Evolutionary conservation across 169 alveolate genomes (phyloP).

Genomic region (Plasmodium sp.): DNA sequence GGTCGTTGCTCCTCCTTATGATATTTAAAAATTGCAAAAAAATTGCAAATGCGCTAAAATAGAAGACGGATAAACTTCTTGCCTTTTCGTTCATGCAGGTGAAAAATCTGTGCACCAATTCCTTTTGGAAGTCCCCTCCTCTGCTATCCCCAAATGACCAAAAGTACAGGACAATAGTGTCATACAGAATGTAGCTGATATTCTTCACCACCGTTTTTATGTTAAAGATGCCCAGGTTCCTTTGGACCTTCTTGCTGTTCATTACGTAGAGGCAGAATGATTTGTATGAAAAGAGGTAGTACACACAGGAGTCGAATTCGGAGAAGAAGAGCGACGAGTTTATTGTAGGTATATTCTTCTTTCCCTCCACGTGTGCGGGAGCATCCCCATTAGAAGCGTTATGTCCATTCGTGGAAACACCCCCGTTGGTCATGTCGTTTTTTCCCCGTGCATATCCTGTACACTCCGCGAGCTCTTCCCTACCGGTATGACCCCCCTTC

Average conservation of each 20-base stretch:
- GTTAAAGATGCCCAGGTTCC: slow-evolving; percentile 3
- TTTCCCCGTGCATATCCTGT: not conserved
- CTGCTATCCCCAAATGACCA: slow-evolving; percentile 17
- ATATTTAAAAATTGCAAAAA: slow-evolving; percentile 48
- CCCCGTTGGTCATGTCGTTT: not conserved
- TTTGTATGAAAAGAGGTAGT: slow-evolving; percentile 37
- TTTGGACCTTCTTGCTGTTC: slow-evolving; percentile 25
- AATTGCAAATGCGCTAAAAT: slow-evolving; percentile 37
- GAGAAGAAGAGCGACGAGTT: slow-evolving; percentile 36
- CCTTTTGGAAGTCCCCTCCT: not conserved
- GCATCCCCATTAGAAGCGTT: not conserved
- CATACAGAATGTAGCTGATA: slow-evolving; percentile 33
- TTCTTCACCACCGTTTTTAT: slow-evolving; percentile 23
- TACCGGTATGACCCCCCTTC: not conserved
- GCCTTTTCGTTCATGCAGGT: slow-evolving; percentile 71
- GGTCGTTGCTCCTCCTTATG: not conserved
- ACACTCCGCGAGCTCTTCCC: not conserved
- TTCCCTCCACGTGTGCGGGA: not conserved
- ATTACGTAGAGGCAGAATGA: slow-evolving; percentile 46
- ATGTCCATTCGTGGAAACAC: not conserved
- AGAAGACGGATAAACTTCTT: slow-evolving; percentile 42
- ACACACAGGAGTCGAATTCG: slow-evolving; percentile 50
- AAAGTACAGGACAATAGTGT: slow-evolving; percentile 42
- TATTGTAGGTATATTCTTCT: not conserved
- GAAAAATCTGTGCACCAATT: slow-evolving; percentile 42